phyloP scores from a whole-genome alignment of 129 eudicot species.

The Helichrysum umbraculigerum region DNA sequence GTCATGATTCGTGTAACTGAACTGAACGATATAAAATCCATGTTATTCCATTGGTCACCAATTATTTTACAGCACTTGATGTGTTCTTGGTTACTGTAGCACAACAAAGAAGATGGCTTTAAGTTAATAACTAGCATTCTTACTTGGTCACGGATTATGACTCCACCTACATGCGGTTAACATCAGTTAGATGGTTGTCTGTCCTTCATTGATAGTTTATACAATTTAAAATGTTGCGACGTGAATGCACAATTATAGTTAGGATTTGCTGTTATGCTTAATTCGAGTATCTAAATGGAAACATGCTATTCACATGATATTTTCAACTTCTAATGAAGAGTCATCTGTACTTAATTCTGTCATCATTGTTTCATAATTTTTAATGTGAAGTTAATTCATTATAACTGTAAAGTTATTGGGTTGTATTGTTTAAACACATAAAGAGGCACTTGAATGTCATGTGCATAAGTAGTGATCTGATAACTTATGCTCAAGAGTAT shows the following conservation, averaged over 20 bases:
- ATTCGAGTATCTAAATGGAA: conserved; percentile 6
- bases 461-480: background rate
- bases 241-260: conserved; percentile 5
- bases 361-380: background rate
- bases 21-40: background rate
- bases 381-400: no score
- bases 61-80: background rate
- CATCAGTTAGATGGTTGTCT: background rate
- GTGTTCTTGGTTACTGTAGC: conserved; percentile 7
- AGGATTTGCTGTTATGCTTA: background rate
- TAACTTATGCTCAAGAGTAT: background rate
- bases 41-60: background rate
- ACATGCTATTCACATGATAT: background rate
- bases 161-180: no score
- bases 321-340: no score
- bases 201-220: background rate
- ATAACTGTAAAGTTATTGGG: background rate
- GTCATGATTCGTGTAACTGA: conserved; percentile 6
- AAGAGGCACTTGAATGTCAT: conserved; percentile 4
- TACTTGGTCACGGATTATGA: background rate
- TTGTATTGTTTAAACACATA: background rate
- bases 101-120: conserved; percentile 11
- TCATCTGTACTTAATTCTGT: conserved; percentile 1
- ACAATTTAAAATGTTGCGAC: conserved; percentile 8
- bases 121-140: background rate